Base-by-base conservation (phyloP, 768 basidiomycete species). In the Melanogaster broomeanus region DNA sequence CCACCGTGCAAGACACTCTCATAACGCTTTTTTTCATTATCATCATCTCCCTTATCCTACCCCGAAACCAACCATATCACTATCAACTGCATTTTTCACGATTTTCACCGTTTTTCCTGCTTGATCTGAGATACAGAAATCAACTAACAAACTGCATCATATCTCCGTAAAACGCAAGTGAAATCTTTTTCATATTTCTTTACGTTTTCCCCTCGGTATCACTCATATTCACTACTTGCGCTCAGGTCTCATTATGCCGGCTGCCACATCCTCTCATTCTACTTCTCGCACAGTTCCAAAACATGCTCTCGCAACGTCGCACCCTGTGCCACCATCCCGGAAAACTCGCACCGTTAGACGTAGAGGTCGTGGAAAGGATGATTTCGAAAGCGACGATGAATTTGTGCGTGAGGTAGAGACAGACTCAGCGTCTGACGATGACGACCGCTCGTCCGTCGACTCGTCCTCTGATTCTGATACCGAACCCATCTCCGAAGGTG, bases 381-480 rank as follows among this genome's bases (percentile, higher is more conserved):
- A 71, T 31, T 73, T 84, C 27, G 85, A 82, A 47, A 90, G 87
- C 56, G 90, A 91, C 60, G 89, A 90, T 25, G 89, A 90, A 67
- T 76, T 91, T 46, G 81, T 81, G 72, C 78, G 90, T 53, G 88
- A 87, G 69, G 76, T 74, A 6, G 81, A 75, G 57, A 82, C 87
- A 19, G 88, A 89, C 68, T 85, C 88, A 10, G 88, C 87, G 51
- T 72, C 74, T 7, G 84, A 83, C 41, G 82, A 81, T 42, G 79
- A 81, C 52, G 80, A 82, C 60, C 72, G 72, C 39, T 86, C 86
- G 46, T 84, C 83, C 27, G 58, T 74, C 53, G 79, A 77, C 56
- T 82, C 81, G 31, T 80, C 73, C 35, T 82, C 83, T 31, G 87
- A 88, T 65, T 87, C 87, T 24, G 87, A 87, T 65, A 82, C 83